Conservation (phyloP, 805 yeast species). For the Wickerhamiella brachini region DNA sequence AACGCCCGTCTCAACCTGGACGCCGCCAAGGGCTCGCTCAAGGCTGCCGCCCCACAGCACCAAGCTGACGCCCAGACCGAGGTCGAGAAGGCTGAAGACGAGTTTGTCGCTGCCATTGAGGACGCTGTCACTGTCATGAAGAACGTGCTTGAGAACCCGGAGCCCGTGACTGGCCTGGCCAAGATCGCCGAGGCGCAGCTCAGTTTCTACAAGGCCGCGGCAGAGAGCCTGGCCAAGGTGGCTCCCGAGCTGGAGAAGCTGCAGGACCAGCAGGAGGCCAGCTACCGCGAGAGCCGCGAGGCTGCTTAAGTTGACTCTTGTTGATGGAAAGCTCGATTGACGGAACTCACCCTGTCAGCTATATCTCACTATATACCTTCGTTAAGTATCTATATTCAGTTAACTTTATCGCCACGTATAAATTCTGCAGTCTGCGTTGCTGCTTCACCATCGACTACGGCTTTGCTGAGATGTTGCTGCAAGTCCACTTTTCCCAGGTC, state of each 20-base stretch:
- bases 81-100: constrained; percentile 78
- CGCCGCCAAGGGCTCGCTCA: constrained; percentile 46
- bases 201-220: constrained; percentile 64
- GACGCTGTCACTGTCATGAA: constrained; percentile 76
- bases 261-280: constrained; percentile 37
- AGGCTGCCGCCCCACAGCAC: constrained; percentile 41
- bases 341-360: no score
- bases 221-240: constrained; percentile 49
- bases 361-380: background rate
- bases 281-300: constrained; percentile 21
- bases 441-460: no score
- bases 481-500: no score
- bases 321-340: no score
- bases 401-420: background rate
- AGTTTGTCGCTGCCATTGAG: constrained; percentile 75
- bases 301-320: background rate
- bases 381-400: background rate
- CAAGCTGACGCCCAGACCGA: constrained; percentile 61
- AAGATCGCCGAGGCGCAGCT: constrained; percentile 68
- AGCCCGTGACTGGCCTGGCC: constrained; percentile 50
- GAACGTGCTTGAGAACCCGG: constrained; percentile 57
- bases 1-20: constrained; percentile 69
- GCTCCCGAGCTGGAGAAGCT: constrained; percentile 50
- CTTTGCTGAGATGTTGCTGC: no score
- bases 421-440: no score